Percentiles rank a stretch among this genome's conserved stretches.
Evolutionary conservation across 2,329 filamentous ascomycete genomes (phyloP).

Genomic region (Cercospora citrullina): DNA sequence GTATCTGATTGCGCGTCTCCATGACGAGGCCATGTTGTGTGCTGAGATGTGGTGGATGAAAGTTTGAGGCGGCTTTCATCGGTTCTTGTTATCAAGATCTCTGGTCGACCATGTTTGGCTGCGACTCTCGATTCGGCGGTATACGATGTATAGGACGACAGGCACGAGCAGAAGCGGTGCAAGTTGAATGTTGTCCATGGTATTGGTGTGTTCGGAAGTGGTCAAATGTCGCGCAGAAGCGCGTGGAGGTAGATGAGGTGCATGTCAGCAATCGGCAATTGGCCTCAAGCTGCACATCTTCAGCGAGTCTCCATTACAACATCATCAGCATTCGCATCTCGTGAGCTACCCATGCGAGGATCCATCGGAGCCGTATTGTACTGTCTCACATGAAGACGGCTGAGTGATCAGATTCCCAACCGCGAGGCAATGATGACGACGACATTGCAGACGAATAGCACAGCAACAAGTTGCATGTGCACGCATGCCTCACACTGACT

Average conservation of each 20-base stretch:
- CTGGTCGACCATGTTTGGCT: constrained; percentile 7
- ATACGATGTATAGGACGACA: constrained; percentile 2
- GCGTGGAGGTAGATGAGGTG: not conserved
- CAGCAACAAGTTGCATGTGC: not conserved
- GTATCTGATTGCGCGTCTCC: constrained; percentile 10
- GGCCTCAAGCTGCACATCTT: not conserved
- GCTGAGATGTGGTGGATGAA: not conserved
- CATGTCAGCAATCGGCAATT: not conserved
- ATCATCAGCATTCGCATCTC: not conserved
- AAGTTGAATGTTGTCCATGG: constrained; percentile 11
- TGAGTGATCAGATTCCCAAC: not conserved
- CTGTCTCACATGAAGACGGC: not conserved
- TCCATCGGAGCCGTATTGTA: not conserved
- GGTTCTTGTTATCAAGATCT: constrained; percentile 3
- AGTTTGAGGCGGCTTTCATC: not conserved
- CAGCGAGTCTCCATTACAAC: not conserved
- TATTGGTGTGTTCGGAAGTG: not conserved
- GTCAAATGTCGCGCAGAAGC: not conserved
- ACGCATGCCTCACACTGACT: not conserved
- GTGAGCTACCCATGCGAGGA: too few species aligned
- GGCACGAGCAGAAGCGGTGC: constrained; percentile 6
- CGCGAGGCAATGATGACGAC: constrained; percentile 13
- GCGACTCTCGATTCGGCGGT: constrained; percentile 8
- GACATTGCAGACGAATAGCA: not conserved
- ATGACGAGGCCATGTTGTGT: constrained; percentile 2